Conservation (phyloP, 805 yeast species). For the Lipomyces spencermartinsiae region DNA sequence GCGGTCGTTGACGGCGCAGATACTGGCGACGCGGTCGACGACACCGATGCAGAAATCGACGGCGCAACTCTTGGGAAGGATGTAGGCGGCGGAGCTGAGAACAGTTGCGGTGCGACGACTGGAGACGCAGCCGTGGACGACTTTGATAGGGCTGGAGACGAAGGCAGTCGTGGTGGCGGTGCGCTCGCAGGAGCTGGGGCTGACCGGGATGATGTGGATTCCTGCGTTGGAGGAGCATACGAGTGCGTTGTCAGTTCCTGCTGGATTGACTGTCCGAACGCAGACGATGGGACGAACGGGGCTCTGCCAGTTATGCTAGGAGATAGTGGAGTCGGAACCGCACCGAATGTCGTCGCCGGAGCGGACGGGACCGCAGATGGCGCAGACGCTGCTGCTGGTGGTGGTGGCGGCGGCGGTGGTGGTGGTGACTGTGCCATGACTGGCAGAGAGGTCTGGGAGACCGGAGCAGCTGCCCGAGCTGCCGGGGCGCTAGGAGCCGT, state of each 20-base stretch:
- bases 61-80: not conserved
- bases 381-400: constrained; percentile 23
- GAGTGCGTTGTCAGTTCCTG: constrained; percentile 45
- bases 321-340: constrained; percentile 40
- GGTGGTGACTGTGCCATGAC: constrained; percentile 22
- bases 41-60: not conserved
- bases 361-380: constrained; percentile 41
- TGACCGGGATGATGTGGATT: constrained; percentile 40
- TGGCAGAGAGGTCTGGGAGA: constrained; percentile 22
- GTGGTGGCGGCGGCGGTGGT: constrained; percentile 14
- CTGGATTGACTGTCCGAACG: constrained; percentile 78
- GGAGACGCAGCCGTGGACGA: not conserved
- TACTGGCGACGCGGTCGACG: constrained; percentile 1
- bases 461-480: constrained; percentile 38
- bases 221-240: constrained; percentile 31
- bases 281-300: constrained; percentile 78
- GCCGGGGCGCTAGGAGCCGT: not conserved
- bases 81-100: constrained; percentile 8
- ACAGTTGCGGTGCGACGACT: not conserved
- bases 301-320: constrained; percentile 38
- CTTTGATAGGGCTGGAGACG: constrained; percentile 9
- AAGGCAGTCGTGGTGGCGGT: not conserved
- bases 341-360: constrained; percentile 43
- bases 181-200: constrained; percentile 27
- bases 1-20: constrained; percentile 6